Conservation (phyloP, 148 eudicot genomes). For the Cornus kousa region DNA sequence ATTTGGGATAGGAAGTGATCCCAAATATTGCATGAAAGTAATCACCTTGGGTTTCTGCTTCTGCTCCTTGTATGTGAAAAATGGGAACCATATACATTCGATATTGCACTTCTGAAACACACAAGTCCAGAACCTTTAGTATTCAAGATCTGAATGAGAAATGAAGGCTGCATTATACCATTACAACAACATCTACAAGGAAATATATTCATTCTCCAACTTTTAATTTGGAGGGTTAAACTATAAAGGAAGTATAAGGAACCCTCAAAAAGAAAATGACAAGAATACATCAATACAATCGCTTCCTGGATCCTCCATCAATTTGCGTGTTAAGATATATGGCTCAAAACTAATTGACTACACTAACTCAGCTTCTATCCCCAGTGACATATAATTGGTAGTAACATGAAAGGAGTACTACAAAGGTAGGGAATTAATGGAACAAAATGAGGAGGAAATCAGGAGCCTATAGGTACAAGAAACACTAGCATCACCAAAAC, state of each 20-base stretch:
- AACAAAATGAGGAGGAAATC: not conserved
- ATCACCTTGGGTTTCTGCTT: too few relatives aligned
- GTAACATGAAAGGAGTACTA: not conserved
- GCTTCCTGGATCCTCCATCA: constrained; percentile 5
- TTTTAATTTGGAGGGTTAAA: not conserved
- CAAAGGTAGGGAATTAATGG: constrained; percentile 1
- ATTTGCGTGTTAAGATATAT: not conserved
- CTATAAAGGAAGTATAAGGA: not conserved
- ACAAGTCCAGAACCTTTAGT: not conserved
- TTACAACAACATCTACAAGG: not conserved
- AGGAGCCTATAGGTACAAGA: not conserved
- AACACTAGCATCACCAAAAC: constrained; percentile 60
- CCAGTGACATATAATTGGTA: not conserved
- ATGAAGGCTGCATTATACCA: not conserved
- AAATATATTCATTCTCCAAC: not conserved
- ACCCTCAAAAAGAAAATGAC: not conserved
- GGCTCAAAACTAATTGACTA: not conserved
- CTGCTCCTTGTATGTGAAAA: too few relatives aligned
- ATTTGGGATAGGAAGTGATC: too few relatives aligned
- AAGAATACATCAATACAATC: not conserved
- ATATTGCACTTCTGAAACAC: too few relatives aligned
- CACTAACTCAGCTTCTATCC: not conserved
- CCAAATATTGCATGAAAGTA: too few relatives aligned
- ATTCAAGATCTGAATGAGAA: not conserved
- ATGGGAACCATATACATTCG: too few relatives aligned